These are phyloP conservation scores for Penicillium fuscoglaucum DNA, from an alignment of 2,329 filamentous ascomycete species.

Conservation along the genomic window DNA sequence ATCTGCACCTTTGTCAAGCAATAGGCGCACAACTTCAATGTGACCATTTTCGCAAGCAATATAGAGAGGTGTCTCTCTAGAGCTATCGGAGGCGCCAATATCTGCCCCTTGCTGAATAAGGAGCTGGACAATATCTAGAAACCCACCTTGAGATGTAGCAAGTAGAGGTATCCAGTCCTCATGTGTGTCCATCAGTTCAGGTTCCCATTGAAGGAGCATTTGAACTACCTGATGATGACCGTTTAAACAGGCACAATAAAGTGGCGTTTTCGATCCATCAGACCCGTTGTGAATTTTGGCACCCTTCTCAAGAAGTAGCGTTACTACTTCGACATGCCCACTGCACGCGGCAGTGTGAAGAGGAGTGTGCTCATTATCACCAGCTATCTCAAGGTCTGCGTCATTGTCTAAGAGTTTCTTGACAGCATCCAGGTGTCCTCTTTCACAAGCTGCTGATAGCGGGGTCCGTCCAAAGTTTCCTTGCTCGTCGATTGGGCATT, in stretches of 20 bases:
- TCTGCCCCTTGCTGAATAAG: background rate
- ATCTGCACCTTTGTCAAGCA: background rate
- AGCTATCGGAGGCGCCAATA: background rate
- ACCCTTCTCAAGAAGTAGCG: constrained; percentile 2
- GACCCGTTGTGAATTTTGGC: background rate
- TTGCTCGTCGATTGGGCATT: background rate
- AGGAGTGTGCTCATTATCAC: background rate
- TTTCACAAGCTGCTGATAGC: background rate
- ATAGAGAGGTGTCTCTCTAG: background rate
- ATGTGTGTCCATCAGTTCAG: background rate
- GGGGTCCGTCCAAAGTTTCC: background rate
- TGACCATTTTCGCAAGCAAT: background rate
- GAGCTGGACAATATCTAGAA: background rate
- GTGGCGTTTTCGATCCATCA: background rate
- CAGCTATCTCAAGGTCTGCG: background rate
- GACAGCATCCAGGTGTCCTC: background rate
- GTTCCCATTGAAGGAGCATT: background rate
- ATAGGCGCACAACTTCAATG: background rate
- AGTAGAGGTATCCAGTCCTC: background rate
- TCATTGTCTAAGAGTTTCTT: background rate
- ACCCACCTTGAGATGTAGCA: background rate
- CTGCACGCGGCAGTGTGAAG: background rate
- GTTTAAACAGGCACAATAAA: background rate
- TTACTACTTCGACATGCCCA: background rate
- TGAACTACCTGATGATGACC: background rate